Evolutionary conservation across 139 green algal species (phyloP), one percentile per base, ranked within the genome.

Genomic region (Deuterostichococcus epilithicus): DNA sequence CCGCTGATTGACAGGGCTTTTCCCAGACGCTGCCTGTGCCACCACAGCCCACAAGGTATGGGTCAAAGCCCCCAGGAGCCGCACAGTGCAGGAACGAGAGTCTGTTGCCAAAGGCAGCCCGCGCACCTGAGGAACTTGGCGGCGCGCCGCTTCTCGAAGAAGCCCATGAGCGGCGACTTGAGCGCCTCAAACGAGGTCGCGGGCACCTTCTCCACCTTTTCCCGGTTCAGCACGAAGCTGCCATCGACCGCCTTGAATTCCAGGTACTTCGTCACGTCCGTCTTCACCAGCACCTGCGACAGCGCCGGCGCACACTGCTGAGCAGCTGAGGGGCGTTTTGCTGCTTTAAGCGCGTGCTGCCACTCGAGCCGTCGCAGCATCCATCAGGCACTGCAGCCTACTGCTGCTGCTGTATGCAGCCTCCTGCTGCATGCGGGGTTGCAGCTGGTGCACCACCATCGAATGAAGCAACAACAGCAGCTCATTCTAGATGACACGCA

Each of bases 191-290:
- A 91, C 82, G 98, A 92, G 25, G 90, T 97, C 23, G 92, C 92
- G 10, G 95, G 95, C 68, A 98, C 91, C 83, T 97, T 97, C 77
- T 96, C 86, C 35, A 99, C 92, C 69, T 91, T 89, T 70, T 86
- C 89, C 83, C 97, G 95, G 76, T 88, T 91, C 52, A 97, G 78
- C 76, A 99, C 96, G 78, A 90, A 99, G 74, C 80, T 92, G 37
- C 96, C 96, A 70, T 99, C 96, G 58, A 97, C 93, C 1, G 94
- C 93, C 79, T 99, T 99, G 89, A 99, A 99, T 81, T 98, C 92
- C 74, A 99, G 84, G 84, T 99, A 99, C 86, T 97, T 97, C 39
- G 92, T 96, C 20, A 99, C 96, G 39, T 97, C 91, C 22, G 96
- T 99, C 85, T 97, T 93, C 59, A 99, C 89, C 73, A 99, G 91